Base-by-base conservation (phyloP, 164 flowering plant species). In the Malania oleifera region DNA sequence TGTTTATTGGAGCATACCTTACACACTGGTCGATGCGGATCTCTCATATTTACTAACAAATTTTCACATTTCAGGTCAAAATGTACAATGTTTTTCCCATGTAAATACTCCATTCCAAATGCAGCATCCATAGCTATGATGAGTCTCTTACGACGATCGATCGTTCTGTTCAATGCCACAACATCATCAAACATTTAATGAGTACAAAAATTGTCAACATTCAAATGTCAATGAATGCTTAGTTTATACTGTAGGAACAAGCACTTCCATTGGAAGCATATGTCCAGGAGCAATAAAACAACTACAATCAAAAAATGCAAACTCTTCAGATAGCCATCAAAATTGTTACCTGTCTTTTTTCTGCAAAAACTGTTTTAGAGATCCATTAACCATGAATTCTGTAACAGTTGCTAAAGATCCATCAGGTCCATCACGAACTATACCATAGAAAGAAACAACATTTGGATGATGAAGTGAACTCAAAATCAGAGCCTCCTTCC, bases 341-440 rank as follows among this genome's bases (percentile, higher is more conserved):
- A 29, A 51, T 38, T 11, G 12, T 38, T 77, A 90, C 99, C 97
- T 86, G 82, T 93, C 97, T 58, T 93, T 93, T 72, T 93, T 93
- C 71, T 79, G 88, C 70, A 93, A 64, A 71, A 88, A 88, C 70
- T 93, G 99, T 72, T 93, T 93, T 74, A 93, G 56, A 48, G 99
- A 93, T 67, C 99, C 99, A 71, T 93, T 93, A 29, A 88, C 70
- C 99, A 93, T 93, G 69, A 88, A 93, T 60, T 93, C 99, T 20
- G 99, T 90, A 23, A 93, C 97, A 53, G 99, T 93, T 45, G 99
- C 99, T 64, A 93, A 73, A 65, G 97, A 80, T 48, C 99, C 93
- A 72, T 86, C 96, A 59, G 97, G 96, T 27, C 99, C 97, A 78
- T 93, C 95, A 66, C 99, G 99, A 46, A 93, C 99, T 35, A 93